Evolutionary conservation across 768 basidiomycete genomes (phyloP).

Genomic region (Paxillus involutus): DNA sequence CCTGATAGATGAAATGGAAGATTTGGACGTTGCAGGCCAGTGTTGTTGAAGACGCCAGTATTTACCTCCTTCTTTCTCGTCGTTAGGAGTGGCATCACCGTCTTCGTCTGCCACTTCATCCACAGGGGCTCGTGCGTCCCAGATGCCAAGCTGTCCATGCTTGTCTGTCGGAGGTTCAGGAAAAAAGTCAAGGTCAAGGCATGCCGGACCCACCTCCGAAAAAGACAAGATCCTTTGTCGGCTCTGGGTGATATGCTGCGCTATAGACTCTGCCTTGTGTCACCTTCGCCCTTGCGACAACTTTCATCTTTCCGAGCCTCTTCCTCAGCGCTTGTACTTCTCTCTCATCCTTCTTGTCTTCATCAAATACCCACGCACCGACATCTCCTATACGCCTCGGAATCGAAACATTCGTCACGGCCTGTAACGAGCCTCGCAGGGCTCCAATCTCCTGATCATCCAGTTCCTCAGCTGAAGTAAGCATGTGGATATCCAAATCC

Average conservation of each 20-base stretch:
- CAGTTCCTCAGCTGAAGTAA: conserved; percentile 50
- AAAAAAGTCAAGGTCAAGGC: neutral
- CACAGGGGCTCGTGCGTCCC: conserved; percentile 74
- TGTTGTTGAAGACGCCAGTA: conserved; percentile 81
- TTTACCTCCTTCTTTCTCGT: conserved; percentile 60
- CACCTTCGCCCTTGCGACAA: conserved; percentile 81
- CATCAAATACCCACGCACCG: conserved; percentile 53
- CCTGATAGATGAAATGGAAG: conserved; percentile 77
- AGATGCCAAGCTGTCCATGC: conserved; percentile 79
- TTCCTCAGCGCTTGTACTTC: conserved; percentile 56
- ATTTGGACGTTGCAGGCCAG: conserved; percentile 80
- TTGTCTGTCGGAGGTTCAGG: conserved; percentile 56
- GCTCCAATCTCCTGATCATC: conserved; percentile 43
- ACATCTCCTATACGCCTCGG: conserved; percentile 41
- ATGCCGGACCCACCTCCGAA: conserved; percentile 60
- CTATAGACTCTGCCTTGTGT: conserved; percentile 74
- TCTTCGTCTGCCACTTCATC: conserved; percentile 72
- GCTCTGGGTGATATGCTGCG: conserved; percentile 79
- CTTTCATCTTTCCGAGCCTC: conserved; percentile 53
- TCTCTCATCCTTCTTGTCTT: conserved; percentile 40
- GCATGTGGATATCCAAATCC: conserved; percentile 57
- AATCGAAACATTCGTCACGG: conserved; percentile 34
- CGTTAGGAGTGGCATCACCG: conserved; percentile 39
- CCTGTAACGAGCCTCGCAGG: conserved; percentile 46
- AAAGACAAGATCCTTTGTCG: conserved; percentile 80